These are phyloP conservation scores for Candida dajiaensis DNA, from an alignment of 805 yeast species.

Conservation along the genomic window DNA sequence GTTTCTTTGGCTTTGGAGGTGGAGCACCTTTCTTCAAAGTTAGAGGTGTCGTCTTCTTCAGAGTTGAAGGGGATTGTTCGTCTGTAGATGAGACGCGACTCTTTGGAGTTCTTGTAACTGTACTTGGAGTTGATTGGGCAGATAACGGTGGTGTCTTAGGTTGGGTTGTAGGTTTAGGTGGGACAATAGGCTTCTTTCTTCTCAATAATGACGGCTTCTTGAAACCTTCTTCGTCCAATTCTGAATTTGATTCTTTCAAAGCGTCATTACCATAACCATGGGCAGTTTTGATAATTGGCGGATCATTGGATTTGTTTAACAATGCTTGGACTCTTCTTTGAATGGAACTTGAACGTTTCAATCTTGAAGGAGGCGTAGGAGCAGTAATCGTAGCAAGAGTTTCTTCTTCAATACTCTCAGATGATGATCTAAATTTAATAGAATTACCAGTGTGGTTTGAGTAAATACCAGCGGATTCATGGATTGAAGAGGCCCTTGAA, in stretches of 20 bases:
- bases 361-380: neutral
- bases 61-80: constrained; percentile 11
- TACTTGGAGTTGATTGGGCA: constrained; percentile 23
- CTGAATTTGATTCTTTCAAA: constrained; percentile 1
- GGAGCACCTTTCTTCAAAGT: constrained; percentile 27
- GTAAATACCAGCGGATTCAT: constrained; percentile 19
- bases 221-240: constrained; percentile 23
- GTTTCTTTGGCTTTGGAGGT: constrained; percentile 65
- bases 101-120: constrained; percentile 16
- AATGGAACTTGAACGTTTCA: constrained; percentile 20
- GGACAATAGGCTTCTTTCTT: constrained; percentile 11
- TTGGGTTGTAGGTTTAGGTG: constrained; percentile 13
- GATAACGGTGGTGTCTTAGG: constrained; percentile 21
- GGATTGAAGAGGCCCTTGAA: constrained; percentile 24
- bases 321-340: constrained; percentile 25
- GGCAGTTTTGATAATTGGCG: constrained; percentile 57
- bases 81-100: constrained; percentile 1
- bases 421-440: constrained; percentile 14
- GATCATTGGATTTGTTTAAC: constrained; percentile 31
- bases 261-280: constrained; percentile 79
- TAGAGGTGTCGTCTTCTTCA: constrained; percentile 28
- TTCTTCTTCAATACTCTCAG: constrained; percentile 23
- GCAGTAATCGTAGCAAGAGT: neutral
- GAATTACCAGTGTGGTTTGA: constrained; percentile 10
- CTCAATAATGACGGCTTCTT: constrained; percentile 19